These are phyloP conservation scores for Botrytis deweyae DNA, from an alignment of 2,329 filamentous ascomycete genomes.

Conservation along the genomic window DNA sequence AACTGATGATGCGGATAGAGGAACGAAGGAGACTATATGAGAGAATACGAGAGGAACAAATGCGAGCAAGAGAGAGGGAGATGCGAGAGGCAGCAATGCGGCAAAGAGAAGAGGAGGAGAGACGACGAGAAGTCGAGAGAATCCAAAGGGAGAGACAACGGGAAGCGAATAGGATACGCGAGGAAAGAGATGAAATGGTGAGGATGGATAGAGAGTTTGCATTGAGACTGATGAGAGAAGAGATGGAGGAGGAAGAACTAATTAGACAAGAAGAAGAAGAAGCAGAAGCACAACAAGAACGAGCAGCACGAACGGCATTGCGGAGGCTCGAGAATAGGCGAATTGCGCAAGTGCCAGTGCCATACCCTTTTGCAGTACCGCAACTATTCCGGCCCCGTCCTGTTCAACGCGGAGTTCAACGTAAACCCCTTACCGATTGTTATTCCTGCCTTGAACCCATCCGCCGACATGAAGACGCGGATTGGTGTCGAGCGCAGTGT, in stretches of 20 bases:
- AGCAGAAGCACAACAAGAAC: neutral
- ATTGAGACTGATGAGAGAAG: neutral
- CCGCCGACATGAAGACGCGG: neutral
- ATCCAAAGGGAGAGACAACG: neutral
- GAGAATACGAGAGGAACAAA: neutral
- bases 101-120: neutral
- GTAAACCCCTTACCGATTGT: neutral
- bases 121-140: neutral
- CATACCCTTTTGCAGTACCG: neutral
- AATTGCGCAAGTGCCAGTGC: neutral
- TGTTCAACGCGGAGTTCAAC: neutral
- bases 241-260: neutral
- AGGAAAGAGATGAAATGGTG: neutral
- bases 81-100: neutral
- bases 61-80: neutral
- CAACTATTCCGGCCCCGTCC: no score
- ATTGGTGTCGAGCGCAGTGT: constrained; percentile 7
- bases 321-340: neutral
- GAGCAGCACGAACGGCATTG: neutral
- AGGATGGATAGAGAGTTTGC: neutral
- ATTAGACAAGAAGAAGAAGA: neutral
- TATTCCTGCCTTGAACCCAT: constrained; percentile 4
- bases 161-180: neutral
- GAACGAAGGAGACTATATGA: neutral
- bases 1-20: neutral